Evolutionary conservation across 768 basidiomycete species (phyloP), one percentile per base, ranked within the genome.

Genomic region (Leccinum imitatum): DNA sequence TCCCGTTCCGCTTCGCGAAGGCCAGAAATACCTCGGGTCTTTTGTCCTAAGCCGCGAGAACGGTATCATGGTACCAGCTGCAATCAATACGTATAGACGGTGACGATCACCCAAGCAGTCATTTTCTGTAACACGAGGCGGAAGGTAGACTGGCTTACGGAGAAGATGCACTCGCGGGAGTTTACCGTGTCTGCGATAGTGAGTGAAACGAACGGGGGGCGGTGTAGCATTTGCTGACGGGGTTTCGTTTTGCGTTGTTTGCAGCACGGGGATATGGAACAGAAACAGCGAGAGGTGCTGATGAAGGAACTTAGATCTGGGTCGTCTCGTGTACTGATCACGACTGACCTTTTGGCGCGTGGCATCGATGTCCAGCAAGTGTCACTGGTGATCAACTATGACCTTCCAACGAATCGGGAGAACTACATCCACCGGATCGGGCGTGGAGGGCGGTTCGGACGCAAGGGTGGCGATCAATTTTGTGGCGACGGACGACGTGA

Each of bases 251-350:
- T 3, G 17, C 35, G 15, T 64, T 51, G 11, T 64, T 51, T 70
- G 52, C 69, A 94, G 92, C 93, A 98, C 80, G 96, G 95, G 64
- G 95, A 97, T 75, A 99, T 98, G 96, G 95, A 97, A 69, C 93
- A 95, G 80, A 90, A 90, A 71, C 91, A 96, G 73, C 93, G 96
- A 68, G 95, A 97, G 75, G 84, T 95, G 68, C 84, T 98, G 79
- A 98, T 99, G 95, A 95, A 95, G 75, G 95, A 98, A 80, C 98
- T 98, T 90, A 91, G 96, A 65, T 95, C 94, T 62, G 96, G 96
- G 53, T 94, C 95, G 50, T 96, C 95, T 67, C 95, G 96, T 77
- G 95, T 99, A 61, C 82, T 99, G 71, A 98, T 99, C 82, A 97
- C 96, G 66, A 99, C 96, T 68, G 96, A 98, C 79, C 83, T 98